phyloP scores from a whole-genome alignment of 306 rosid genomes.

The Senna siamea region DNA sequence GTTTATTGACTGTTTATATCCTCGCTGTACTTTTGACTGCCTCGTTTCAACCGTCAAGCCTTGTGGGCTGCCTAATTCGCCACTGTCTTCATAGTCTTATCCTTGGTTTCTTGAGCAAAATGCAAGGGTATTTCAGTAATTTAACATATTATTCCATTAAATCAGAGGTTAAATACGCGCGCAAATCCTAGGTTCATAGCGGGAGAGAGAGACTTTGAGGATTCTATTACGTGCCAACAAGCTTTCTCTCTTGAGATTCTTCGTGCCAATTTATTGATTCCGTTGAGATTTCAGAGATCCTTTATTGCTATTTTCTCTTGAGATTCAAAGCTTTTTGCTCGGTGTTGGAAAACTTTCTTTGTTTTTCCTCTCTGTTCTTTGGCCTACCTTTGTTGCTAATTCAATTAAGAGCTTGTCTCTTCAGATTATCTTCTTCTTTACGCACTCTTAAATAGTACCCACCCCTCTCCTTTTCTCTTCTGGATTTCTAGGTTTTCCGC shows the following conservation, averaged over 20 bases:
- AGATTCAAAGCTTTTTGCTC: not conserved
- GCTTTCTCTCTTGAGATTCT: slow-evolving; percentile 3
- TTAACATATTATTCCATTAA: not conserved
- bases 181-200: not conserved
- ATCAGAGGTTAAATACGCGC: slow-evolving; percentile 3
- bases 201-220: not conserved
- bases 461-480: not conserved
- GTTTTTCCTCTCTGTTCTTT: not conserved
- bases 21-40: not conserved
- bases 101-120: not conserved
- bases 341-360: not conserved
- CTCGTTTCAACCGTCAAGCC: slow-evolving; percentile 5
- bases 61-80: not conserved
- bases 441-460: slow-evolving; percentile 4
- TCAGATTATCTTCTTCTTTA: not conserved
- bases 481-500: slow-evolving; percentile 33
- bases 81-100: not conserved
- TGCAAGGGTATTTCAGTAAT: not conserved
- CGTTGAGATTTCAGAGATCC: slow-evolving; percentile 20
- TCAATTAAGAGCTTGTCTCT: not conserved
- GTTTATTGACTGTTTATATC: not conserved
- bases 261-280: slow-evolving; percentile 40
- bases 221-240: slow-evolving; percentile 30
- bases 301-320: not conserved
- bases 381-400: not conserved